Conservation (phyloP, 2,329 filamentous ascomycete species). For the Orbilia blumenaviensis region DNA sequence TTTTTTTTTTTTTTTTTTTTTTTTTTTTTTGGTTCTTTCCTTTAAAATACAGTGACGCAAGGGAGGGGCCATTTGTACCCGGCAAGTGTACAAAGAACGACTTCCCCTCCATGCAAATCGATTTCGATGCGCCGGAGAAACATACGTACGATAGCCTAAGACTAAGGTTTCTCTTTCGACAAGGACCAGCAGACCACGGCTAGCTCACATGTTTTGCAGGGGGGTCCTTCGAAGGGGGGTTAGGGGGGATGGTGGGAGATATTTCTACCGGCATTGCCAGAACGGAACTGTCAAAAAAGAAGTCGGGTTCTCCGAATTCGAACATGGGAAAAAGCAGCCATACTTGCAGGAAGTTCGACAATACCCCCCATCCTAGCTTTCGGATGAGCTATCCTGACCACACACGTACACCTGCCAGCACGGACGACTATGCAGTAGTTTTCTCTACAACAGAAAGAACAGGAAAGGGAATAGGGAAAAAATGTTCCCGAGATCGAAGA, state of each 20-base stretch:
- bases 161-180: conserved; percentile 19
- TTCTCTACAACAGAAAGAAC: no score
- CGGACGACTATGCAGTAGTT: conserved; percentile 19
- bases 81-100: not conserved
- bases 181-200: conserved; percentile 26
- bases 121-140: conserved; percentile 45
- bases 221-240: not conserved
- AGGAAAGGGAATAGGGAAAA: no score
- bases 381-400: conserved; percentile 27
- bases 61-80: conserved; percentile 20
- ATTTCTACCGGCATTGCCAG: conserved; percentile 47
- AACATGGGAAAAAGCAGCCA: conserved; percentile 24
- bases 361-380: conserved; percentile 22
- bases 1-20: conserved; percentile 14
- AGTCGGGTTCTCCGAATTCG: conserved; percentile 23
- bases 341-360: conserved; percentile 31
- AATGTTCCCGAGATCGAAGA: conserved; percentile 45
- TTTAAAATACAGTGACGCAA: conserved; percentile 33
- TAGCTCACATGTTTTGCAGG: conserved; percentile 48
- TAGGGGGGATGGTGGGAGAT: conserved; percentile 5
- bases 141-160: conserved; percentile 29
- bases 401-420: conserved; percentile 32
- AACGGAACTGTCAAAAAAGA: conserved; percentile 39
- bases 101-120: conserved; percentile 26
- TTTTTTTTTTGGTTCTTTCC: conserved; percentile 9